Percentiles rank a stretch among this genome's conserved stretches.
Evolutionary conservation across 441 rosid species (phyloP).

Genomic region (Manihot esculenta): DNA sequence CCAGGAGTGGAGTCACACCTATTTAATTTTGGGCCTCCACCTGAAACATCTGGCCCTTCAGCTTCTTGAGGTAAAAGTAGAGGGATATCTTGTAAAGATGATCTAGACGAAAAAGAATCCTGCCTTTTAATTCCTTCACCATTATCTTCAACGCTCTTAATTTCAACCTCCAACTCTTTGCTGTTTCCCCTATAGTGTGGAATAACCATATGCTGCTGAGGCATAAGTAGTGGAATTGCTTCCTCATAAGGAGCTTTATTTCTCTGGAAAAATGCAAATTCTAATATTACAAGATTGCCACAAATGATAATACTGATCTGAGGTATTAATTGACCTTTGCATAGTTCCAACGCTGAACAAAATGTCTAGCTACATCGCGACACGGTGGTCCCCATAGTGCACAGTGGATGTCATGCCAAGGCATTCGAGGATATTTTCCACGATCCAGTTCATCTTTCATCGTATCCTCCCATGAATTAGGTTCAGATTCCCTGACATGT

Average conservation of each 20-base stretch:
- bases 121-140: conserved; percentile 50
- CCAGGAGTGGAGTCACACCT: conserved; percentile 34
- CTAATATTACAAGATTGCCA: conserved; percentile 8
- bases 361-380: conserved; percentile 94
- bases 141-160: conserved; percentile 44
- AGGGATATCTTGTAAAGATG: conserved; percentile 89
- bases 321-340: conserved; percentile 69
- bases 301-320: conserved; percentile 11
- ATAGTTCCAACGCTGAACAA: conserved; percentile 99
- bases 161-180: conserved; percentile 46
- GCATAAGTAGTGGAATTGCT: conserved; percentile 95
- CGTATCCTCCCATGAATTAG: conserved; percentile 99
- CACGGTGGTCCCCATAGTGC: conserved; percentile 99
- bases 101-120: conserved; percentile 76
- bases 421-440: conserved; percentile 91
- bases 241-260: conserved; percentile 96
- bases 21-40: conserved; percentile 43
- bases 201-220: conserved; percentile 99
- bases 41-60: conserved; percentile 49
- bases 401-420: conserved; percentile 99
- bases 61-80: conserved; percentile 88
- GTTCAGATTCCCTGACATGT: conserved; percentile 89
- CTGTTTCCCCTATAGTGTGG: conserved; percentile 91
- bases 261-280: conserved; percentile 51
- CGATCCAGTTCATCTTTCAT: conserved; percentile 97